Percentiles rank a stretch among this genome's conserved stretches.
Evolutionary conservation across 2,329 filamentous ascomycete species (phyloP).

Genomic region (Fusarium algeriense): DNA sequence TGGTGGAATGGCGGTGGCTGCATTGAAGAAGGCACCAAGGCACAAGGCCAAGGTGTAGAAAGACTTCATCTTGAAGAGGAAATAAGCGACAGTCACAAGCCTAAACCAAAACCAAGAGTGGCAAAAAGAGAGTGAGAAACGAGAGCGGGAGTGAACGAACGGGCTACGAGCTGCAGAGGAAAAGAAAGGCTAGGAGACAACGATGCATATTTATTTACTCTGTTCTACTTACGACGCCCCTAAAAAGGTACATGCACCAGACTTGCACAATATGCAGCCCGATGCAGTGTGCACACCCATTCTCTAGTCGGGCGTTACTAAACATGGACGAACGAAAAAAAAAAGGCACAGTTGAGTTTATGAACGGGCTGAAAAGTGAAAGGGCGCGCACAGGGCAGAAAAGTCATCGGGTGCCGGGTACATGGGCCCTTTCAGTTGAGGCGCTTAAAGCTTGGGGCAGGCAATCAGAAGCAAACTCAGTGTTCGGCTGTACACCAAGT

Average conservation of each 20-base stretch:
- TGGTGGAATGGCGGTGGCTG: conserved; percentile 10
- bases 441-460: conserved; percentile 5
- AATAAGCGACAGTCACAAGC: neutral
- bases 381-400: neutral
- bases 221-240: neutral
- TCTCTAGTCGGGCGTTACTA: conserved; percentile 13
- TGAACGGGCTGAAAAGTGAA: conserved; percentile 12
- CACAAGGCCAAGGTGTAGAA: conserved; percentile 18
- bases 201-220: conserved; percentile 28
- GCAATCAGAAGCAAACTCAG: conserved; percentile 7
- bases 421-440: conserved; percentile 27
- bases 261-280: conserved; percentile 13
- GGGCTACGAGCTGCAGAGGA: neutral
- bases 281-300: conserved; percentile 10
- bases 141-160: conserved; percentile 9
- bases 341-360: neutral
- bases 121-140: neutral
- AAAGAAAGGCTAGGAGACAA: neutral
- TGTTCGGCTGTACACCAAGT: conserved; percentile 27
- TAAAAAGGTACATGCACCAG: conserved; percentile 4
- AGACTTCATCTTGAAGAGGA: conserved; percentile 10
- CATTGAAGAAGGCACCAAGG: conserved; percentile 12
- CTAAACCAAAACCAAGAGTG: conserved; percentile 18
- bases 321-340: conserved; percentile 6
- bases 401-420: neutral